Base-by-base conservation (phyloP, 495 filamentous ascomycete genomes). In the Podospora australis region DNA sequence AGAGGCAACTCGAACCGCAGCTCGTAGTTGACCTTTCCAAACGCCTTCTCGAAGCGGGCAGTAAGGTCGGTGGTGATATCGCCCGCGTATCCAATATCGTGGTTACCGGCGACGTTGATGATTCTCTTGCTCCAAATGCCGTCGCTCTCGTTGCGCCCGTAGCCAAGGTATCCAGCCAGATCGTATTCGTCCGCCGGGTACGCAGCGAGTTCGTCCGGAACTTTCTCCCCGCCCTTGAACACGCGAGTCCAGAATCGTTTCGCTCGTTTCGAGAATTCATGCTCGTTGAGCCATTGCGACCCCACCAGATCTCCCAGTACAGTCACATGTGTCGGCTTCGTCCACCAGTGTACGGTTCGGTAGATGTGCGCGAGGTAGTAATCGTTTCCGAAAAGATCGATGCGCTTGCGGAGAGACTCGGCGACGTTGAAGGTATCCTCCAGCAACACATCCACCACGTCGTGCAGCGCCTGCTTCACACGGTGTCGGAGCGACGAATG, bases 21-120 rank as follows among this genome's bases (percentile, higher is more conserved):
- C 54, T 90, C 87, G 79, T 92, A 97, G 63, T 96, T 92, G 17
- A 82, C 75, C 46, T 78, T 85, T 21, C 92, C 92, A 60, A 96
- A 98, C 13, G 77, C 78, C 7, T 71, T 63, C 69, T 92, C 87
- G 62, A 95, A 98, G 6, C 92, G 77, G 25, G 79, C 70, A 34
- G 94, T 75, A 9, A 88, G 78, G 23, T 79, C 69, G 26, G 71
- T 64, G 44, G 81, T 86, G 48, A 95, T 74, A 64, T 98, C 92
- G 0, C 92, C 92, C 0, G 91, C 87, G 58, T 98, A 98, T 22
- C 92, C 92, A 45, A 97, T 81, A 64, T 98, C 92, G 57, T 98
- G 92, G 62, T 98, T 98, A 0, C 92, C 92, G 0, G 83, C 87
- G 9, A 96, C 75, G 52, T 92, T 90, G 60, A 97, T 91, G 47